A percentile compares a stretch with the other conserved stretches of the same genome.
Conservation (phyloP, 345 rosid genomes). For the Gossypium herbaceum region DNA sequence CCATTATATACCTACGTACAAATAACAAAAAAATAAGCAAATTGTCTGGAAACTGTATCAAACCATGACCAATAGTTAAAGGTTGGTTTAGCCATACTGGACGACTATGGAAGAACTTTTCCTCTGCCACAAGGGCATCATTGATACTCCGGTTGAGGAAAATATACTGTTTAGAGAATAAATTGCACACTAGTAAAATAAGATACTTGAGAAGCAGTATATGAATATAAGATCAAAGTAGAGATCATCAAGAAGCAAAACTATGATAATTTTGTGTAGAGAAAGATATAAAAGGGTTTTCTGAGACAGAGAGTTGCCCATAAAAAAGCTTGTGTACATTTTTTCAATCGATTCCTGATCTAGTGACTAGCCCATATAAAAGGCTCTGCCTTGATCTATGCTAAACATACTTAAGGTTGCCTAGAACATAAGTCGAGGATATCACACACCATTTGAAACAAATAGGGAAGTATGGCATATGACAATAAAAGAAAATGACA, state of each 20-base stretch:
- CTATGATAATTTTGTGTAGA: neutral
- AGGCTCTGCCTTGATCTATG: neutral
- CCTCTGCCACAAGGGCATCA: constrained; percentile 90
- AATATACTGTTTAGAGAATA: constrained; percentile 55
- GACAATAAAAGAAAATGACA: neutral
- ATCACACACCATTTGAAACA: neutral
- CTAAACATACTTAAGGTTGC: neutral
- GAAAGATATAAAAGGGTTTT: neutral
- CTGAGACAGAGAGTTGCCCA: neutral
- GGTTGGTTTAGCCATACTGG: constrained; percentile 55
- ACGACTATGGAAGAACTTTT: constrained; percentile 84
- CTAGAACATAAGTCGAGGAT: neutral
- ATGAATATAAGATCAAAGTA: neutral
- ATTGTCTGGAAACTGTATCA: constrained; percentile 9
- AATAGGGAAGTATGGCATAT: neutral
- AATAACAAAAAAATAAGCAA: neutral
- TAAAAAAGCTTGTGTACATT: neutral
- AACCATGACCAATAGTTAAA: constrained; percentile 10
- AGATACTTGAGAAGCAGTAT: neutral
- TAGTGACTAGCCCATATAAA: neutral
- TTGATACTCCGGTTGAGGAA: constrained; percentile 76
- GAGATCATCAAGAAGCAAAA: neutral
- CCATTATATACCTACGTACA: constrained; percentile 59
- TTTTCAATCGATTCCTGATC: neutral
- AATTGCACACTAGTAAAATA: neutral